Base-by-base conservation (phyloP, 768 basidiomycete genomes). In the Naganishia vishniacii region DNA sequence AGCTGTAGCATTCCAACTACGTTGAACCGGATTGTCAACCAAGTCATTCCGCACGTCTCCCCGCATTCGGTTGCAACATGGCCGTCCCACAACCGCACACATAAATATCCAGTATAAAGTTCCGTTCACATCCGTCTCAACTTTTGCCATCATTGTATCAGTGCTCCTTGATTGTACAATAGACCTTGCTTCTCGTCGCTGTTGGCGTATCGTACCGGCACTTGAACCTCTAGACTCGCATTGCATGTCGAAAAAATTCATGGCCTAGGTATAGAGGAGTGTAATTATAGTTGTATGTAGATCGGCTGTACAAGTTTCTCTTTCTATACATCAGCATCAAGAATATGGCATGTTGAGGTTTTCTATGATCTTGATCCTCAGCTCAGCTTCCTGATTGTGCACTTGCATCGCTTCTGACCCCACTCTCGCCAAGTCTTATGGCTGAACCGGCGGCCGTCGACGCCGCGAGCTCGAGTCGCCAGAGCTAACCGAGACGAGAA, bases 1-100 rank as follows among this genome's bases (percentile, higher is more conserved):
- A 64, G 63, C 53, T 64, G 31, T 64, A 58, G 37, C 26, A 6
- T 28, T 16, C 25, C 34, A n/a, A n/a, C n/a, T n/a, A n/a, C n/a
- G n/a, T n/a, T n/a, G n/a, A n/a, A n/a, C n/a, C n/a, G n/a, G n/a
- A n/a, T n/a, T n/a, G n/a, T n/a, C n/a, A n/a, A n/a, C n/a, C n/a
- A n/a, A n/a, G n/a, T n/a, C n/a, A 6, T n/a, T 1, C 56, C 1
- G 32, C 37, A 45, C 15, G n/a, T 56, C 32, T 20, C 29, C 23
- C 4, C 26, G n/a, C 53, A 20, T 18, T 34, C n/a, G 37, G 32
- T 42, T n/a, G n/a, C 28, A 11, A 12, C 31, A 4, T 34, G 11
- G 40, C 18, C n/a, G 20, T 47, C 46, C 46, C 25, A n/a, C 46
- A n/a, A n/a, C n/a, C n/a, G n/a, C n/a, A n/a, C n/a, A n/a, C n/a